Evolutionary conservation across 495 filamentous ascomycete genomes (phyloP).

Genomic region (Jackrogersella multiformis): DNA sequence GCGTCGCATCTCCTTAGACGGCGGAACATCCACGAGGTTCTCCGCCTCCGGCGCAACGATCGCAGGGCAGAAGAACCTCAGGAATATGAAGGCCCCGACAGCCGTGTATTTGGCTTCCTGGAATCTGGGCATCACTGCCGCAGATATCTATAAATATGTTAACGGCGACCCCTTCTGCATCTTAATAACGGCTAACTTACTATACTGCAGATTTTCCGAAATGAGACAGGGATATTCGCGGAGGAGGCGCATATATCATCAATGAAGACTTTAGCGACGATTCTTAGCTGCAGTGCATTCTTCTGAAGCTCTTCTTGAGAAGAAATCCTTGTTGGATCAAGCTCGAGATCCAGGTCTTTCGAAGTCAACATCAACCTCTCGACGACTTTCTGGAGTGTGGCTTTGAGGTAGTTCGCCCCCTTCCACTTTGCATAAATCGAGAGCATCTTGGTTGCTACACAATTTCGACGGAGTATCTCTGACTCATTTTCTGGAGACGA

Average conservation of each 20-base stretch:
- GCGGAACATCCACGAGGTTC: slow-evolving; percentile 63
- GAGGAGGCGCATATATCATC: slow-evolving; percentile 70
- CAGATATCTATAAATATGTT: slow-evolving; percentile 56
- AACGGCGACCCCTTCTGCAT: background rate
- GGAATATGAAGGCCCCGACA: slow-evolving; percentile 73
- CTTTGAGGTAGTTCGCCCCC: slow-evolving; percentile 66
- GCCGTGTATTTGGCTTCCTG: slow-evolving; percentile 76
- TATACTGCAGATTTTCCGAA: slow-evolving; percentile 71
- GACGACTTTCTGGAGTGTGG: slow-evolving; percentile 69
- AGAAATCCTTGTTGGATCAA: slow-evolving; percentile 66
- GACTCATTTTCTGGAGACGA: slow-evolving; percentile 64
- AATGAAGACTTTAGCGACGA: slow-evolving; percentile 71
- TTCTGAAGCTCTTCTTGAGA: slow-evolving; percentile 67
- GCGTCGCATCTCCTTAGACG: slow-evolving; percentile 71
- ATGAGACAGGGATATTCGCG: slow-evolving; percentile 66
- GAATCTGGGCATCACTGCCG: slow-evolving; percentile 65
- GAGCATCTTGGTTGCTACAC: slow-evolving; percentile 74
- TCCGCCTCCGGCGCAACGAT: slow-evolving; percentile 74
- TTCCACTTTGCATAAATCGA: slow-evolving; percentile 76
- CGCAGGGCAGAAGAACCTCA: slow-evolving; percentile 74
- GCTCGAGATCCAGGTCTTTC: slow-evolving; percentile 70
- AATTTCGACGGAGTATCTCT: slow-evolving; percentile 69
- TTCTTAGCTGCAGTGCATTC: slow-evolving; percentile 67
- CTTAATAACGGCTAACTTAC: slow-evolving; percentile 45
- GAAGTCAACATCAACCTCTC: slow-evolving; percentile 67